A percentile compares a stretch with the other conserved stretches of the same genome.
phyloP scores from a whole-genome alignment of 495 filamentous ascomycete genomes.

The Trichoderma asperelloides region DNA sequence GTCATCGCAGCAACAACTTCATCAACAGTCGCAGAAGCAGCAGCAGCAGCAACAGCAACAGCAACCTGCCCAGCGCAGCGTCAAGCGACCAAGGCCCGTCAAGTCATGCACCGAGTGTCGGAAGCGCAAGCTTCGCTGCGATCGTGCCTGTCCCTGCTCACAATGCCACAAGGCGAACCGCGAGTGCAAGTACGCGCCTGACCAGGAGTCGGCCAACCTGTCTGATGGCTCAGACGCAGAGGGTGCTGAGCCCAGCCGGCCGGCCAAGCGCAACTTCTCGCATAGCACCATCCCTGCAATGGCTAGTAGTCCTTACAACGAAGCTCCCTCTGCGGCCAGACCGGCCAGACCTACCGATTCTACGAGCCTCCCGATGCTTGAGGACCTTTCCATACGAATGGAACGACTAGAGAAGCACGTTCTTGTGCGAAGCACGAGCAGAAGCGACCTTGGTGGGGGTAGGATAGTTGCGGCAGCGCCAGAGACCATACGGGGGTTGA shows the following conservation, averaged over 20 bases:
- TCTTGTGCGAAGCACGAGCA: slow-evolving; percentile 15
- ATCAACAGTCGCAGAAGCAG: not conserved
- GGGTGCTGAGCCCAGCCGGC: slow-evolving; percentile 17
- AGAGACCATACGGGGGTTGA: slow-evolving; percentile 24
- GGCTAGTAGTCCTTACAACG: not conserved
- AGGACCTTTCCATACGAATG: slow-evolving; percentile 24
- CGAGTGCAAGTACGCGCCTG: slow-evolving; percentile 26
- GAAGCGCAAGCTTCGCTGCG: slow-evolving; percentile 51
- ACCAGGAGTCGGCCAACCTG: slow-evolving; percentile 21
- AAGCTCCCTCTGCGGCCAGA: not conserved
- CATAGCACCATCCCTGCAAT: slow-evolving; percentile 2
- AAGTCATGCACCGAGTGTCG: slow-evolving; percentile 40
- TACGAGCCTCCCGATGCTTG: slow-evolving; percentile 16
- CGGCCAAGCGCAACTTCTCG: slow-evolving; percentile 22
- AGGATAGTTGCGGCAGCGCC: slow-evolving; percentile 17
- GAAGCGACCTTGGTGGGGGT: slow-evolving; percentile 14
- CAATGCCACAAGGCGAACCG: slow-evolving; percentile 46
- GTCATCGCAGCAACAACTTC: not conserved
- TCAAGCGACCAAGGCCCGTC: slow-evolving; percentile 35
- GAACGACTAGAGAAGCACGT: slow-evolving; percentile 27
- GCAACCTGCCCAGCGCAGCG: slow-evolving; percentile 15
- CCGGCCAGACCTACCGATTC: not conserved
- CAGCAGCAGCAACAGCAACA: slow-evolving; percentile 1
- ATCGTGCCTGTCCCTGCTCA: slow-evolving; percentile 46
- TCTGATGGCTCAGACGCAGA: slow-evolving; percentile 30